Percentiles rank a stretch among this genome's conserved stretches.
Conservation (phyloP, 73 alveolate species). For the Paramecium sonneborni region DNA sequence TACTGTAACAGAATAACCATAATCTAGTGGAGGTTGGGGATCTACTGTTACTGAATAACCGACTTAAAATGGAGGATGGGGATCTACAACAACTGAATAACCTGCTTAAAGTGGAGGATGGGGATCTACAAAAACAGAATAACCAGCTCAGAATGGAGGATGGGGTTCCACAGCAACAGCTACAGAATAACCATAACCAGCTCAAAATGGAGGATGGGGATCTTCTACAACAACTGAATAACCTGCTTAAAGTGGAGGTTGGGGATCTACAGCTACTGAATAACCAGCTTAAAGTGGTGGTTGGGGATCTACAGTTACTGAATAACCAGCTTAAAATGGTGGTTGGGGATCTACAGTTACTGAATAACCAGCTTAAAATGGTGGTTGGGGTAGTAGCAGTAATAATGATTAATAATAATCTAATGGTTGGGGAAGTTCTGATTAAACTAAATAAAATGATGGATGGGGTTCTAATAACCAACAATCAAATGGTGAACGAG, state of each 20-base stretch:
- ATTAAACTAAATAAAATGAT: background rate
- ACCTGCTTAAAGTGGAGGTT: background rate
- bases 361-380: background rate
- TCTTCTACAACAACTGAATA: background rate
- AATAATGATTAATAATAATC: background rate
- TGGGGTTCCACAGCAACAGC: background rate
- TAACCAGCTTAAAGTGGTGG: background rate
- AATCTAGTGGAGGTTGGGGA: constrained; percentile 2
- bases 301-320: background rate
- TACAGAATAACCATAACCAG: background rate
- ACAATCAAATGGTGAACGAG: background rate
- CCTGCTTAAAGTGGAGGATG: background rate
- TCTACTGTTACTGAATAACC: background rate
- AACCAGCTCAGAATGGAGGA: background rate
- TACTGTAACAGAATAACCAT: background rate
- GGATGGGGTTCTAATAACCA: background rate
- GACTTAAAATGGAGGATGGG: background rate
- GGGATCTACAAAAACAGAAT: background rate
- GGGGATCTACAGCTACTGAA: background rate
- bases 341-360: background rate
- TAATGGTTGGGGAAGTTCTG: constrained; percentile 42
- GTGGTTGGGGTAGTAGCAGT: constrained; percentile 32
- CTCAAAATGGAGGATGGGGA: background rate
- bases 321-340: background rate
- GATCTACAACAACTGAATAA: background rate